phyloP scores from a whole-genome alignment of 108 stramenopile species.

The Aurantiochytrium sp. region DNA sequence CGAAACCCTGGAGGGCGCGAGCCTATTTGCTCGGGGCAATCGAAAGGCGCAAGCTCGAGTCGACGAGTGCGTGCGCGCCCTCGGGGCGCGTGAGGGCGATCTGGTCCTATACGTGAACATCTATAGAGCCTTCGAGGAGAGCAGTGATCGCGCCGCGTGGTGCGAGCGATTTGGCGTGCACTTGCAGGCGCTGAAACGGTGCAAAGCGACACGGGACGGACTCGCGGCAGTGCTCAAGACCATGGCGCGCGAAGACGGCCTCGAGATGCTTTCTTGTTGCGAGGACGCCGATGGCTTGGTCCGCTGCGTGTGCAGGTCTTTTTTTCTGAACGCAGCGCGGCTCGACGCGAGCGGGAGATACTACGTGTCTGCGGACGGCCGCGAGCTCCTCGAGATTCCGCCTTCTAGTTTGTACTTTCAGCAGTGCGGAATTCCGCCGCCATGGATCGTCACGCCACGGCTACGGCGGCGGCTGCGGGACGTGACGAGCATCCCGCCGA shows the following conservation, averaged over 20 bases:
- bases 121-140: neutral
- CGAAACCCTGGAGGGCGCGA: neutral
- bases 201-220: neutral
- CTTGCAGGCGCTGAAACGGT: neutral
- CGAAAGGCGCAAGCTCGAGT: neutral
- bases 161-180: neutral
- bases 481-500: neutral
- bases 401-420: neutral
- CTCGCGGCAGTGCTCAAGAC: neutral
- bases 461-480: neutral
- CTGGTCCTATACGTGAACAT: neutral
- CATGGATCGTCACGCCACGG: neutral
- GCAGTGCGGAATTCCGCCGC: neutral
- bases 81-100: neutral
- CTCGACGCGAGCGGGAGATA: neutral
- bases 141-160: neutral
- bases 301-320: neutral
- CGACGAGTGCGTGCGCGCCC: neutral
- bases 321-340: neutral
- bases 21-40: neutral
- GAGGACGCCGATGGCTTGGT: neutral
- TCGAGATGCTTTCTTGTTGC: neutral
- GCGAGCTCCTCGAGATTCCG: neutral
- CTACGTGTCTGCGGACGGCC: neutral
- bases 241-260: neutral